Percentiles rank a stretch among this genome's conserved stretches.
phyloP scores from a whole-genome alignment of 225 moss, liverwort and hornwort genomes.

The Physcomitrium patens region DNA sequence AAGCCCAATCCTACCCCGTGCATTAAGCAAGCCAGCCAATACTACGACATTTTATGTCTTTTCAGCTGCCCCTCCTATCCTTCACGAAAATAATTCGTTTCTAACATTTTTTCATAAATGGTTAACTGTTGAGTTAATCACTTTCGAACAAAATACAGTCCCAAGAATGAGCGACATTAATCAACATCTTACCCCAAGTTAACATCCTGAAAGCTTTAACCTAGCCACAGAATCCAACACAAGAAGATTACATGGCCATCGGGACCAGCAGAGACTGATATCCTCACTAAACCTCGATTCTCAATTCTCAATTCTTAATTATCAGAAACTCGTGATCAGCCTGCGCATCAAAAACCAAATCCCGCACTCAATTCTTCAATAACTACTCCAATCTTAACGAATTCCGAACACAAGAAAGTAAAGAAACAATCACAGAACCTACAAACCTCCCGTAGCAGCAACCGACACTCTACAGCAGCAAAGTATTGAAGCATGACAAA shows the following conservation, averaged over 20 bases:
- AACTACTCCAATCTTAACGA: background rate
- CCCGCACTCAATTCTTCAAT: background rate
- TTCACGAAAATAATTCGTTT: background rate
- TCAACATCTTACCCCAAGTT: constrained; percentile 11
- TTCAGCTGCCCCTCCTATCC: background rate
- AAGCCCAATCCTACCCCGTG: background rate
- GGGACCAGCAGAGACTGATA: background rate
- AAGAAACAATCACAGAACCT: constrained; percentile 18
- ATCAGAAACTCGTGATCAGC: background rate
- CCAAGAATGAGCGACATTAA: background rate
- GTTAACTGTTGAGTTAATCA: background rate
- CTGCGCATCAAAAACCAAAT: background rate
- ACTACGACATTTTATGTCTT: background rate
- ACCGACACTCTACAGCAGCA: no score
- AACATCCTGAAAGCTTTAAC: background rate
- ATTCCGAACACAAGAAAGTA: background rate
- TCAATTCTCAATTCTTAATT: constrained; percentile 3
- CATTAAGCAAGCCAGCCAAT: background rate
- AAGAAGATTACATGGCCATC: background rate
- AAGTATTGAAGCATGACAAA: background rate
- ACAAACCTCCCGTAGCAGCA: background rate
- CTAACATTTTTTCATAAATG: background rate
- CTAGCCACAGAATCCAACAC: background rate
- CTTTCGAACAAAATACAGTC: background rate
- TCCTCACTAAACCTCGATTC: constrained; percentile 6